Evolutionary conservation across 495 filamentous ascomycete genomes (phyloP).

Genomic region (Thermothielavioides terrestris): DNA sequence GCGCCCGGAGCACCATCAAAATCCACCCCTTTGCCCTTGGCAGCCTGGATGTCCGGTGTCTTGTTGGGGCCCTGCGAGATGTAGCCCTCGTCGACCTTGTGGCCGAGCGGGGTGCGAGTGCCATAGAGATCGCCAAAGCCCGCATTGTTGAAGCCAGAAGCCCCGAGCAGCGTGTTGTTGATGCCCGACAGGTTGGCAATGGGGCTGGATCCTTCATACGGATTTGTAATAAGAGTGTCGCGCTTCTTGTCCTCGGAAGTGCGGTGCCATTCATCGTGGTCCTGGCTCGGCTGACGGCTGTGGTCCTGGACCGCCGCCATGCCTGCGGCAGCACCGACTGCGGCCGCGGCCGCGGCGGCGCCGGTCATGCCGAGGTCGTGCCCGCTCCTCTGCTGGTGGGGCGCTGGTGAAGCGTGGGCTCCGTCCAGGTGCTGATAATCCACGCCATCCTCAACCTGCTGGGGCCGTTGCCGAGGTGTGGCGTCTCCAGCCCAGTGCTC

Average conservation of each 20-base stretch:
- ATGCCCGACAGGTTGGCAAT: conserved; percentile 43
- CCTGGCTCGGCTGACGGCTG: conserved; percentile 41
- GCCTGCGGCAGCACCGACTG: conserved; percentile 34
- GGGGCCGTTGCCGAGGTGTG: conserved; percentile 32
- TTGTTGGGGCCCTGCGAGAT: conserved; percentile 72
- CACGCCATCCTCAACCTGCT: conserved; percentile 30
- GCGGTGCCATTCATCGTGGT: conserved; percentile 47
- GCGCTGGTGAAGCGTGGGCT: conserved; percentile 6
- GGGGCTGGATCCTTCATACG: conserved; percentile 49
- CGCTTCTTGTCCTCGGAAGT: conserved; percentile 47
- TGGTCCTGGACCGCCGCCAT: conserved; percentile 38
- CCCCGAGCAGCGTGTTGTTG: conserved; percentile 38
- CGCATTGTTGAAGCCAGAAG: conserved; percentile 25
- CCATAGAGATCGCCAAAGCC: conserved; percentile 36
- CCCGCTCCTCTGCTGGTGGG: conserved; percentile 10
- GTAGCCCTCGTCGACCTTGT: conserved; percentile 72
- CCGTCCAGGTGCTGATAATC: conserved; percentile 24
- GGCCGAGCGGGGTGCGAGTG: conserved; percentile 36
- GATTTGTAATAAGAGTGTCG: conserved; percentile 49
- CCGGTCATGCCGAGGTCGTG: conserved; percentile 23
- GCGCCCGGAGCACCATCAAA: conserved; percentile 45
- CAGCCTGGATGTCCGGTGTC: conserved; percentile 47
- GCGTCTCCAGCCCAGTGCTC: conserved; percentile 31
- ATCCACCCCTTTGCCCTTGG: conserved; percentile 50
- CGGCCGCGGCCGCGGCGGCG: conserved; percentile 30